A percentile compares a stretch with the other conserved stretches of the same genome.
Evolutionary conservation across 768 basidiomycete species (phyloP).

Genomic region (Boletus tylopilopsis): DNA sequence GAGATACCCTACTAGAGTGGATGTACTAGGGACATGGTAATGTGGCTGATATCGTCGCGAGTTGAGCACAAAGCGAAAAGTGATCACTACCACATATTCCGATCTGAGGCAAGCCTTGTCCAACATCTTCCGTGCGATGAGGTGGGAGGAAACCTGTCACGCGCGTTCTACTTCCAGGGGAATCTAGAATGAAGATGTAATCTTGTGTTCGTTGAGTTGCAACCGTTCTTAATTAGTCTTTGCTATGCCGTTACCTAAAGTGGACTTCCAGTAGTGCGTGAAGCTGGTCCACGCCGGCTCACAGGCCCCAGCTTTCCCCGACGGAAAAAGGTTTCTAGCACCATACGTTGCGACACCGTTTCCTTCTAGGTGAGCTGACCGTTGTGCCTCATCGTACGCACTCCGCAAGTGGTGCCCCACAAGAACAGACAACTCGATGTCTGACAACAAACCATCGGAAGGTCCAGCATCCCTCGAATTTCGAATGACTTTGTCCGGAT

Average conservation of each 20-base stretch:
- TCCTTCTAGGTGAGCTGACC: conserved; percentile 11
- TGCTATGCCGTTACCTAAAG: conserved; percentile 52
- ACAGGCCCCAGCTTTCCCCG: conserved; percentile 47
- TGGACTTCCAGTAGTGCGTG: conserved; percentile 82
- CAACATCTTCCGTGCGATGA: conserved; percentile 54
- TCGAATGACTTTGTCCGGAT: conserved; percentile 71
- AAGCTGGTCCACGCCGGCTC: conserved; percentile 90
- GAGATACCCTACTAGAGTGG: conserved; percentile 12
- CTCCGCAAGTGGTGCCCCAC: conserved; percentile 47
- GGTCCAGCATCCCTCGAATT: conserved; percentile 59
- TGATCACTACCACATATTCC: conserved; percentile 87
- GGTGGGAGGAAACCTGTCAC: conserved; percentile 60
- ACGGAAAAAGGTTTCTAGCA: conserved; percentile 38
- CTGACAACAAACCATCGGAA: conserved; percentile 67
- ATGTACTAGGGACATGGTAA: conserved; percentile 4
- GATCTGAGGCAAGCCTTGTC: conserved; percentile 73
- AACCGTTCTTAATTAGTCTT: background rate
- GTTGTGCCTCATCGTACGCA: conserved; percentile 60
- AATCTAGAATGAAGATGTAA: conserved; percentile 80
- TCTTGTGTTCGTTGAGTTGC: conserved; percentile 44
- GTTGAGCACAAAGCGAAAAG: conserved; percentile 68
- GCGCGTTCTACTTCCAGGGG: conserved; percentile 29
- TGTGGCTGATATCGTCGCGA: conserved; percentile 30
- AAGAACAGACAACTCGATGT: conserved; percentile 51
- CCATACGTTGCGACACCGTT: conserved; percentile 45